phyloP scores from a whole-genome alignment of 1,139 yeast species.

The Geotrichum carabidarum region DNA sequence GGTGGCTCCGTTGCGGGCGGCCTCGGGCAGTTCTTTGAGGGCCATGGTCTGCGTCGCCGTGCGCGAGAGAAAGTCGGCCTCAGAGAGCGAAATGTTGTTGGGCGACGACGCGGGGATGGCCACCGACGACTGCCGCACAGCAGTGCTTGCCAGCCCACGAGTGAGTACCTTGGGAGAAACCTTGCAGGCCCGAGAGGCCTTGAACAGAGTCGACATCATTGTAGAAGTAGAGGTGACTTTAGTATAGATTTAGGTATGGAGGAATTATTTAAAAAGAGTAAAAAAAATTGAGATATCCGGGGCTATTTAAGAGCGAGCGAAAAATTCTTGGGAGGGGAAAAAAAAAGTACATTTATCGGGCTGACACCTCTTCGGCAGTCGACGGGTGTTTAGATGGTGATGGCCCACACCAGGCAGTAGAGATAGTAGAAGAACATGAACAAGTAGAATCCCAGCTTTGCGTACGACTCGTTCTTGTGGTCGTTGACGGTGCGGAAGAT shows the following conservation, averaged over 20 bases:
- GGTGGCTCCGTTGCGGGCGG: constrained; percentile 15
- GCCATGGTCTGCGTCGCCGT: constrained; percentile 25
- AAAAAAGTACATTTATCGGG: not conserved
- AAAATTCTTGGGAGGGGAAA: not conserved
- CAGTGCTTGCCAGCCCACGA: not conserved
- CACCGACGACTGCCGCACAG: constrained; percentile 13
- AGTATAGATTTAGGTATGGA: not conserved
- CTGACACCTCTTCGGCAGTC: not conserved
- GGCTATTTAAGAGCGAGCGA: not conserved
- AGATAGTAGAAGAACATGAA: constrained; percentile 85
- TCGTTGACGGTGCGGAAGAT: constrained; percentile 85
- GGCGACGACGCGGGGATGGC: constrained; percentile 22
- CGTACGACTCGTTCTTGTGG: constrained; percentile 82
- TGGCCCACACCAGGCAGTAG: constrained; percentile 68
- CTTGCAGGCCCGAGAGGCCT: not conserved
- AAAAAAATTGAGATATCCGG: not conserved
- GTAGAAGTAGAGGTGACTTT: not conserved
- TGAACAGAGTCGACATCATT: not conserved
- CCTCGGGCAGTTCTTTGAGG: constrained; percentile 23
- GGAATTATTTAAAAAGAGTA: not conserved
- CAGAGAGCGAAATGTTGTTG: constrained; percentile 28
- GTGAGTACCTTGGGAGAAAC: not conserved
- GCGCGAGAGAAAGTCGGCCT: constrained; percentile 30
- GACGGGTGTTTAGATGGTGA: constrained; percentile 34
- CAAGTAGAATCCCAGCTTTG: constrained; percentile 81